A percentile compares a stretch with the other conserved stretches of the same genome.
phyloP scores from a whole-genome alignment of 768 basidiomycete species.

The Agrocybe praecox region DNA sequence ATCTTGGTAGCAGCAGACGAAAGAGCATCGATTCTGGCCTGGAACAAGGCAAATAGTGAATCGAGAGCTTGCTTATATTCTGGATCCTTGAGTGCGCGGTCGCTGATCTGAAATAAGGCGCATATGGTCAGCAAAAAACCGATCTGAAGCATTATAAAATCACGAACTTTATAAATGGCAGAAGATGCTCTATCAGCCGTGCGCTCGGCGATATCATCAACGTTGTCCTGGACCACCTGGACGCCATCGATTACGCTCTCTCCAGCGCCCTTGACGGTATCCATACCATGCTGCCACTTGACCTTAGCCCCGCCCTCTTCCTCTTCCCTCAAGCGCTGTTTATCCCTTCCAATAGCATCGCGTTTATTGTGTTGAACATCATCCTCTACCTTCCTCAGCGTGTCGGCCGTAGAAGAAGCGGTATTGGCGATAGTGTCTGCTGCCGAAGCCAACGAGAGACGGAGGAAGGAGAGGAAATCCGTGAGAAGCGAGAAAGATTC shows the following conservation, averaged over 20 bases:
- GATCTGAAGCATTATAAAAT: background rate
- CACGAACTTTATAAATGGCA: slow-evolving; percentile 53
- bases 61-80: slow-evolving; percentile 59
- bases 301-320: slow-evolving; percentile 54
- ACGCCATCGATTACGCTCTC: slow-evolving; percentile 55
- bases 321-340: slow-evolving; percentile 49
- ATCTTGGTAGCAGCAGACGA: slow-evolving; percentile 45
- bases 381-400: slow-evolving; percentile 54
- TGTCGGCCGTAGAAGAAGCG: slow-evolving; percentile 53
- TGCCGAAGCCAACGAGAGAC: slow-evolving; percentile 66
- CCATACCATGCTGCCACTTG: slow-evolving; percentile 70
- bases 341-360: slow-evolving; percentile 56
- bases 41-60: slow-evolving; percentile 56
- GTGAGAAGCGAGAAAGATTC: slow-evolving; percentile 57
- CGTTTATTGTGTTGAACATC: slow-evolving; percentile 64
- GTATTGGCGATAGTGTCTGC: slow-evolving; percentile 59
- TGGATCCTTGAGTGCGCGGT: slow-evolving; percentile 63
- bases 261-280: slow-evolving; percentile 60
- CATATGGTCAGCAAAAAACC: background rate
- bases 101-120: slow-evolving; percentile 48
- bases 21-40: slow-evolving; percentile 57
- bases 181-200: slow-evolving; percentile 46
- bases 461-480: slow-evolving; percentile 67
- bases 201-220: slow-evolving; percentile 48
- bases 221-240: slow-evolving; percentile 42